phyloP scores from a whole-genome alignment of 2,329 filamentous ascomycete genomes.

The Hypoxylon sp. region DNA sequence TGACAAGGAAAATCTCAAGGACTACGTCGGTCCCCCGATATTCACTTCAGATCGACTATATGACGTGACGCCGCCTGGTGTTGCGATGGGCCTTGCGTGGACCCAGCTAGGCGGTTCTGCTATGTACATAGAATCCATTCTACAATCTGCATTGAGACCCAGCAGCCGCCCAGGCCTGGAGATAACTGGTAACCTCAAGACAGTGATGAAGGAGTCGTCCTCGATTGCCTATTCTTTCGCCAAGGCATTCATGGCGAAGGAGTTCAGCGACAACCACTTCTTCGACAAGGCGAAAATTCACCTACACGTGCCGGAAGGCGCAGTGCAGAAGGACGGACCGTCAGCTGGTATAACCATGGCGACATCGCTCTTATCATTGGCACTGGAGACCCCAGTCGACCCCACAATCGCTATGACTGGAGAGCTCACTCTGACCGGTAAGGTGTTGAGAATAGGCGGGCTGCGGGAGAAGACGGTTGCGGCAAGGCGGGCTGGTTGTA shows the following conservation, averaged over 20 bases:
- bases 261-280: slow-evolving; percentile 92
- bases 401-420: slow-evolving; percentile 98
- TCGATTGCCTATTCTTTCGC: slow-evolving; percentile 96
- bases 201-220: slow-evolving; percentile 98
- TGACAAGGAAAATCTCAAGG: slow-evolving; percentile 89
- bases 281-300: slow-evolving; percentile 97
- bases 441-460: slow-evolving; percentile 94
- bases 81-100: slow-evolving; percentile 98
- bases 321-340: slow-evolving; percentile 93
- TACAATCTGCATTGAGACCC: slow-evolving; percentile 84
- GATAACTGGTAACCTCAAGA: slow-evolving; percentile 94
- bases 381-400: slow-evolving; percentile 81
- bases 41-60: slow-evolving; percentile 97
- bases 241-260: slow-evolving; percentile 86
- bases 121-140: slow-evolving; percentile 96
- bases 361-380: slow-evolving; percentile 89
- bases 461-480: slow-evolving; percentile 97
- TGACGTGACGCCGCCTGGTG: slow-evolving; percentile 91
- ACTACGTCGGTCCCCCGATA: slow-evolving; percentile 95
- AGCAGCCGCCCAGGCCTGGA: slow-evolving; percentile 84
- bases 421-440: slow-evolving; percentile 95
- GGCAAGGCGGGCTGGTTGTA: slow-evolving; percentile 90
- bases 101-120: slow-evolving; percentile 97
- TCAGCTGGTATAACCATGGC: slow-evolving; percentile 98
- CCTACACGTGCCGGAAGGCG: slow-evolving; percentile 95